phyloP scores from a whole-genome alignment of 1,284 basidiomycete genomes.

The Omphalotus olearius region DNA sequence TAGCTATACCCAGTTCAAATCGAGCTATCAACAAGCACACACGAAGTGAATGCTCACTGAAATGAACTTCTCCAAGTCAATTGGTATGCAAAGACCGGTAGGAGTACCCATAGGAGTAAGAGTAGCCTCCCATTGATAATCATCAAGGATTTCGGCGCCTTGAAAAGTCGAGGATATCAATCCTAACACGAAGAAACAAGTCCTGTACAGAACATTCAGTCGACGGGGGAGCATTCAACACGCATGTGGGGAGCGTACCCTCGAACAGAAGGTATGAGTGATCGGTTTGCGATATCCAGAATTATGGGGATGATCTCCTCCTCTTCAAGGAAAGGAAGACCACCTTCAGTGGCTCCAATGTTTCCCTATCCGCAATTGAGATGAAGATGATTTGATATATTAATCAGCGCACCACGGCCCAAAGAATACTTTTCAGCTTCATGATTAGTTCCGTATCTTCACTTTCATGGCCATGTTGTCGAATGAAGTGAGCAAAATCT shows the following conservation, averaged over 20 bases:
- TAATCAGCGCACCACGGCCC: constrained; percentile 79
- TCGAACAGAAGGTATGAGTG: constrained; percentile 85
- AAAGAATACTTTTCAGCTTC: constrained; percentile 92
- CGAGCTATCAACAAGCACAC: constrained; percentile 10
- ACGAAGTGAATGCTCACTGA: constrained; percentile 48
- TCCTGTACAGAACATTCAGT: constrained; percentile 44
- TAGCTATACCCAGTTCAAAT: constrained; percentile 44
- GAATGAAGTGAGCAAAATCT: constrained; percentile 89
- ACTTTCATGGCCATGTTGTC: constrained; percentile 81
- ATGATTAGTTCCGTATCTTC: constrained; percentile 81
- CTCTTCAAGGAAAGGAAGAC: constrained; percentile 92
- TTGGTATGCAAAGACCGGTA: constrained; percentile 88
- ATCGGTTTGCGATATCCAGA: constrained; percentile 88
- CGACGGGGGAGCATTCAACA: background rate
- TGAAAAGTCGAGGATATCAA: constrained; percentile 62
- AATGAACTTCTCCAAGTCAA: constrained; percentile 77
- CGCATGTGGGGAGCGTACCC: constrained; percentile 57
- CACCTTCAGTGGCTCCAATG: constrained; percentile 86
- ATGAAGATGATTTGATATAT: background rate
- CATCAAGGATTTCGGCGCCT: constrained; percentile 65
- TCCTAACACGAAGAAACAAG: constrained; percentile 94
- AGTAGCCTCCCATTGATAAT: constrained; percentile 91
- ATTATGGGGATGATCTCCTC: constrained; percentile 90
- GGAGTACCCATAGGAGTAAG: constrained; percentile 84
- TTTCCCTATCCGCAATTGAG: constrained; percentile 68